Evolutionary conservation across 345 rosid genomes (phyloP), one percentile per base, ranked within the genome.

Genomic region (Hevea brasiliensis): DNA sequence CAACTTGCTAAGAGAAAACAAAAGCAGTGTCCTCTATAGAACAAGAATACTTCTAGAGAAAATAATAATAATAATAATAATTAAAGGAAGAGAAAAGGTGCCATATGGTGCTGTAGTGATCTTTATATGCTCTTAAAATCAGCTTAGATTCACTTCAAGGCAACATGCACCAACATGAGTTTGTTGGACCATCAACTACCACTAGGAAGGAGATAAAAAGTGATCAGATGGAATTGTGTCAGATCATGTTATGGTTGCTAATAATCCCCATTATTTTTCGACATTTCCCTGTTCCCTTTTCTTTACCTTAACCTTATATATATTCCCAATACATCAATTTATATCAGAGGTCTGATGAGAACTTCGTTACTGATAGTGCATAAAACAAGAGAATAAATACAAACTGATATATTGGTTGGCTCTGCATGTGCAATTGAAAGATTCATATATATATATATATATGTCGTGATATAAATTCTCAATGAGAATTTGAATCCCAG

Each of bases 91-190:
- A 55, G 61, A 75, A 61, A 67, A 77, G 15, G 37, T 32, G 37
- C 37, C 4, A 32, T 32, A 32, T 32, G 58, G 73, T 59, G 75
- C 72, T 18, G 44, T 32, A 20, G 77, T 21, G 79, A 76, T 81
- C 37, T 32, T n/a, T 71, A 67, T 65, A 71, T 73, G 81, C 81
- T 61, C 40, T 20, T 3, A 41, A 4, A 45, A 75, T 67, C 75
- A 74, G 69, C 56, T 69, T 24, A 65, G 88, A 85, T 80, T 85
- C 83, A 82, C 35, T 78, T 74, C 54, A 32, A 61, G 78, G 75
- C 69, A 72, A 62, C 81, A 77, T 80, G 85, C 82, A 48, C 61
- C 82, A 76, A 81, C 87, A 75, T 80, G 85, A 75, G 48, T 59
- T 72, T 82, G 85, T 76, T 82, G 85, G 84, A 62, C 63, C 58